Evolutionary conservation across 177 flowering plant genomes (phyloP).

Genomic region (Vitis hybrid): DNA sequence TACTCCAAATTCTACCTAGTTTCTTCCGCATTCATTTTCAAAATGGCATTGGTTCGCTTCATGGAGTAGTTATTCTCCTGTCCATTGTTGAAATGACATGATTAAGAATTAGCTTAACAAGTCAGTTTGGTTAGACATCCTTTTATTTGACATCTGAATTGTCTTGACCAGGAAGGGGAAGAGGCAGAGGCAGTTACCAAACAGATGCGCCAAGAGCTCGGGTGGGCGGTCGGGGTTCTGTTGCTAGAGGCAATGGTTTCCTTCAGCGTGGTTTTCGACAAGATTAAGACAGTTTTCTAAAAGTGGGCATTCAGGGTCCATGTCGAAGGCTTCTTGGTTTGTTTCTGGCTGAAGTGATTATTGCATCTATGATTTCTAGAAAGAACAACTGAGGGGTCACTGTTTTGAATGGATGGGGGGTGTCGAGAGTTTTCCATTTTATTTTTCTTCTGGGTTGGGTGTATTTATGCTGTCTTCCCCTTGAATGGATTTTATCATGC

Average conservation of each 20-base stretch:
- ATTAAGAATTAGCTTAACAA: too few relatives aligned
- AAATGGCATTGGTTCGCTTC: too few relatives aligned
- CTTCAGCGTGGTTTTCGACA: slow-evolving; percentile 29
- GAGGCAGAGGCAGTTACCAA: slow-evolving; percentile 48
- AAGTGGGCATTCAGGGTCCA: neutral
- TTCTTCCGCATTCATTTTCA: too few relatives aligned
- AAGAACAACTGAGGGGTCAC: slow-evolving; percentile 13
- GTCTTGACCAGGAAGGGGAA: slow-evolving; percentile 41
- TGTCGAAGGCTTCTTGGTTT: neutral
- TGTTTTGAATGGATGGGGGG: slow-evolving; percentile 9
- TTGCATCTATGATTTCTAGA: slow-evolving; percentile 2
- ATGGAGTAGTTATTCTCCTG: too few relatives aligned
- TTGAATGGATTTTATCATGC: slow-evolving; percentile 32
- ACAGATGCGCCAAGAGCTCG: slow-evolving; percentile 45
- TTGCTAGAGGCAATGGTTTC: slow-evolving; percentile 44
- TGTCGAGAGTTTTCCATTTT: slow-evolving; percentile 6
- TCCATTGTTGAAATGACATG: too few relatives aligned
- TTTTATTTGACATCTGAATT: neutral
- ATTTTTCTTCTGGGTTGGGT: neutral
- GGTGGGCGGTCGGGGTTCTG: slow-evolving; percentile 34
- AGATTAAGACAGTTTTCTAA: neutral
- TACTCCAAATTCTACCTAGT: too few relatives aligned
- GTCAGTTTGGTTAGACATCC: neutral
- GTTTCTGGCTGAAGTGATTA: neutral
- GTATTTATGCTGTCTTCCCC: slow-evolving; percentile 5